A percentile compares a stretch with the other conserved stretches of the same genome.
These are phyloP conservation scores for Pseudocercospora macadamiae DNA, from an alignment of 2,329 filamentous ascomycete species.

Conservation along the genomic window DNA sequence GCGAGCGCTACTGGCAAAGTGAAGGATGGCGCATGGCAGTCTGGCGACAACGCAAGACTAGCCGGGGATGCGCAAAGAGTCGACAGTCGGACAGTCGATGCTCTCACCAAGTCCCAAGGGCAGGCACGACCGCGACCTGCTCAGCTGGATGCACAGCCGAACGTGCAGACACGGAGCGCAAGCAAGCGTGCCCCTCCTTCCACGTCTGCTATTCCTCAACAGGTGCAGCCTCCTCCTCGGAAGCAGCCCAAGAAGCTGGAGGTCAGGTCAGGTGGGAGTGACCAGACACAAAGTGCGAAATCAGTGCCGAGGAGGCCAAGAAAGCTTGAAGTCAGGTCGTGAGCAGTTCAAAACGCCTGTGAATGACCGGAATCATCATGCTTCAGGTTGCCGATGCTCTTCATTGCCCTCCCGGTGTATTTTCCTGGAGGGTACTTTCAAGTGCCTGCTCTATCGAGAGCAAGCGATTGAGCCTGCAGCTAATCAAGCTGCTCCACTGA, in stretches of 20 bases:
- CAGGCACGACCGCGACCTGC: neutral
- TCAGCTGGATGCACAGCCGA: neutral
- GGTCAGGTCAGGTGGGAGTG: constrained; percentile 9
- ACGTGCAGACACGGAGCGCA: neutral
- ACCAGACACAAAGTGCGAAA: neutral
- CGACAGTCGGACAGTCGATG: constrained; percentile 12
- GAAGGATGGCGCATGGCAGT: constrained; percentile 16
- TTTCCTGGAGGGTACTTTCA: neutral
- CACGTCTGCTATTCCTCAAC: neutral
- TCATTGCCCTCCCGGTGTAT: neutral
- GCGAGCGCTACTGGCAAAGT: constrained; percentile 6
- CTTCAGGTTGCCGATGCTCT: too few relatives aligned
- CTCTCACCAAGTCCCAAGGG: constrained; percentile 15
- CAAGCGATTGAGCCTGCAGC: neutral
- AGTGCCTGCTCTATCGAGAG: neutral
- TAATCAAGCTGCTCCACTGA: neutral
- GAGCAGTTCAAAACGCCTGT: neutral
- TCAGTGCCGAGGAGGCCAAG: neutral
- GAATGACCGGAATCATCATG: too few relatives aligned
- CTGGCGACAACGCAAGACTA: constrained; percentile 5
- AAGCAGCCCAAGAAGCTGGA: constrained; percentile 27
- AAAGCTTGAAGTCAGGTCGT: constrained; percentile 1
- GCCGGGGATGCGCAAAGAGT: constrained; percentile 12
- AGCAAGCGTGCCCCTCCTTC: neutral
- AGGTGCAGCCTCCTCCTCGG: constrained; percentile 7